Evolutionary conservation across 306 rosid species (phyloP), one percentile per base, ranked within the genome.

Genomic region (Adenanthera pavonina): DNA sequence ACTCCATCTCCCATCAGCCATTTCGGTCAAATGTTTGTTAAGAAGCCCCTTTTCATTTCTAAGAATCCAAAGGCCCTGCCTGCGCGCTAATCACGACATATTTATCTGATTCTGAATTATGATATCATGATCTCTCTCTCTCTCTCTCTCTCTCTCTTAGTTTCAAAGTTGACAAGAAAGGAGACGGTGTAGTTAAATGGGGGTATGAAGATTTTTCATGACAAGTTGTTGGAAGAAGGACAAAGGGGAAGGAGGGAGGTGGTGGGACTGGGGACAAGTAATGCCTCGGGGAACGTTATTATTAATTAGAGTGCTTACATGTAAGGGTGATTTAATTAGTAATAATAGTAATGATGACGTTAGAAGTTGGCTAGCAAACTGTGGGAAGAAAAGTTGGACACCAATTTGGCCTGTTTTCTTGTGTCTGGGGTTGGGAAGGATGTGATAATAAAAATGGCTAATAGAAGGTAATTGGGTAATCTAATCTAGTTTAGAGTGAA

Each of bases 11-110:
- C 2, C n/a, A 35, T 25, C 54, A 75, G 57, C 7, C 68, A 80
- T 41, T 14, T 72, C 80, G 89, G 91, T 89, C 89, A 90, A 86
- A 90, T 79, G 85, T 85, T 84, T 79, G 81, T 87, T 82, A 84
- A 78, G 62, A 71, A 60, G 85, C 46, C 76, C 35, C 76, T 67
- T 74, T 82, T 43, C 41, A 68, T 62, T 41, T 72, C 51, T 40
- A 77, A 90, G 97, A 85, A 90, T 88, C 92, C 91, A 84, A 92
- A 82, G 89, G 85, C 3, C n/a, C 47, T 7, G 7, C 53, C 73
- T 38, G 67, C 2, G 91, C 92, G 94, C 90, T 74, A 90, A 92
- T 92, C 94, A 89, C 92, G 94, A 92, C 78, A 86, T 78, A 61
- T 38, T 0, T 68, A 67, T 74, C 74, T 49, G 10, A 74, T 68